Evolutionary conservation across 169 alveolate species (phyloP).

Genomic region (Cryptosporidium canis): DNA sequence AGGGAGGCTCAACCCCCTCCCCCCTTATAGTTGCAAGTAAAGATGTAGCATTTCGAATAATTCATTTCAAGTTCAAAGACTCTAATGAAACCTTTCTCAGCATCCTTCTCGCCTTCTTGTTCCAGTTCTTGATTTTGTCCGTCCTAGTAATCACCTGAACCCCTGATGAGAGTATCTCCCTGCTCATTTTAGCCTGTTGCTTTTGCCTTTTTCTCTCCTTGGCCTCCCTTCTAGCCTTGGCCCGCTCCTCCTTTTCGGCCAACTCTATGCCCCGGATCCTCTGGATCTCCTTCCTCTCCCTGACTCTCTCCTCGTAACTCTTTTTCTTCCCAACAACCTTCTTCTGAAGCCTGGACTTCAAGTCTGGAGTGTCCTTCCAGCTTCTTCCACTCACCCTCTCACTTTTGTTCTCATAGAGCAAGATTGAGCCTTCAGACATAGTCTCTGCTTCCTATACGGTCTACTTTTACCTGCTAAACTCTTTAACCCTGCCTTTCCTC

Average conservation of each 20-base stretch:
- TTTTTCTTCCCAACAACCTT: slow-evolving; percentile 20
- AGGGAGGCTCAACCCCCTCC: no score
- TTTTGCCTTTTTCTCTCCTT: slow-evolving; percentile 5
- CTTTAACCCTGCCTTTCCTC: no score
- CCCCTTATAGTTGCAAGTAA: no score
- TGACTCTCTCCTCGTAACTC: slow-evolving; percentile 21
- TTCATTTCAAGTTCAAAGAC: slow-evolving; percentile 8
- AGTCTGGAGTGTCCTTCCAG: slow-evolving; percentile 49
- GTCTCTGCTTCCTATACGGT: neutral
- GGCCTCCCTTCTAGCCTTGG: slow-evolving; percentile 14
- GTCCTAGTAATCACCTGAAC: slow-evolving; percentile 65
- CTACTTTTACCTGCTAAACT: neutral
- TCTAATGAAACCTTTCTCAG: slow-evolving; percentile 52
- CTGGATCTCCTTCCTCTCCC: slow-evolving; percentile 15
- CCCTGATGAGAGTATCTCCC: slow-evolving; percentile 49
- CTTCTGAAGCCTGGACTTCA: slow-evolving; percentile 41
- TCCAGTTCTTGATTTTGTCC: slow-evolving; percentile 61
- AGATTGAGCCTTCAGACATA: slow-evolving; percentile 30
- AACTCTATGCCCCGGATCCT: slow-evolving; percentile 25
- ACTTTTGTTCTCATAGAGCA: slow-evolving; percentile 39
- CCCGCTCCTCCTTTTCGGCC: slow-evolving; percentile 25
- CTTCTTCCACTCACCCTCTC: slow-evolving; percentile 57
- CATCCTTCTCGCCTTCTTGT: slow-evolving; percentile 63
- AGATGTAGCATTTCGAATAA: neutral
- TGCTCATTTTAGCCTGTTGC: slow-evolving; percentile 3